Percentiles rank a stretch among this genome's conserved stretches.
These are phyloP conservation scores for Taxawa tesnikishii DNA, from an alignment of 2,329 filamentous ascomycete species.

Conservation along the genomic window DNA sequence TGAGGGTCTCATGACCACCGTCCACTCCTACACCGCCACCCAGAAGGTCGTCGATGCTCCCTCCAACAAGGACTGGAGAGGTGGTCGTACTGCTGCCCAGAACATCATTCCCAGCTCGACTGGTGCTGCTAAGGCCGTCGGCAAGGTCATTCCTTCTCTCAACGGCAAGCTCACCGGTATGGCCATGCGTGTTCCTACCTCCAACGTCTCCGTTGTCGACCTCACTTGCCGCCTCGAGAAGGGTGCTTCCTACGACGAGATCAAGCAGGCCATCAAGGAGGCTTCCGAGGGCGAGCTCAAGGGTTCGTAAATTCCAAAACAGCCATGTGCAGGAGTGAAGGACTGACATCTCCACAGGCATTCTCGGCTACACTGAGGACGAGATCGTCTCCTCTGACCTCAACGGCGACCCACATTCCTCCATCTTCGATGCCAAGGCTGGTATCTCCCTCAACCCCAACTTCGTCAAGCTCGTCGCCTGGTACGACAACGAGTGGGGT, in stretches of 20 bases:
- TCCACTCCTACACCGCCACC: constrained; percentile 99
- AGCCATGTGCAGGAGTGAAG: too few relatives aligned
- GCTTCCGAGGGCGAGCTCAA: constrained; percentile 74
- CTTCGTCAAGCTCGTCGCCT: constrained; percentile 96
- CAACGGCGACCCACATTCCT: constrained; percentile 85
- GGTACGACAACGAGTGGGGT: constrained; percentile 98
- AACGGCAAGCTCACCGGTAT: constrained; percentile 99
- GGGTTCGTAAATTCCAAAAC: too few relatives aligned
- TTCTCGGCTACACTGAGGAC: constrained; percentile 92
- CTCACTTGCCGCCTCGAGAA: constrained; percentile 92
- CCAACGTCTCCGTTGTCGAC: constrained; percentile 99
- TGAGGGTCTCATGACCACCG: constrained; percentile 99
- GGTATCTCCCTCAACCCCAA: constrained; percentile 97
- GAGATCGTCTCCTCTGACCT: constrained; percentile 89
- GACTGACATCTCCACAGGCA: constrained; percentile 45
- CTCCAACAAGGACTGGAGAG: constrained; percentile 97
- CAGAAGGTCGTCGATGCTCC: constrained; percentile 99
- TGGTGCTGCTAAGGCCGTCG: constrained; percentile 98
- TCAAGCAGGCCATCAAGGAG: constrained; percentile 81
- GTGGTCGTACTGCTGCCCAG: constrained; percentile 95
- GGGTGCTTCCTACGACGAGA: constrained; percentile 73
- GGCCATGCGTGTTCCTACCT: constrained; percentile 96
- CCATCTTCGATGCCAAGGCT: constrained; percentile 98
- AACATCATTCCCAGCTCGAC: constrained; percentile 99
- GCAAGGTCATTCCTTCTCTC: constrained; percentile 95